Percentiles rank a stretch among this genome's conserved stretches.
phyloP scores from a whole-genome alignment of 2,329 filamentous ascomycete species.

The Didymella pinodella region DNA sequence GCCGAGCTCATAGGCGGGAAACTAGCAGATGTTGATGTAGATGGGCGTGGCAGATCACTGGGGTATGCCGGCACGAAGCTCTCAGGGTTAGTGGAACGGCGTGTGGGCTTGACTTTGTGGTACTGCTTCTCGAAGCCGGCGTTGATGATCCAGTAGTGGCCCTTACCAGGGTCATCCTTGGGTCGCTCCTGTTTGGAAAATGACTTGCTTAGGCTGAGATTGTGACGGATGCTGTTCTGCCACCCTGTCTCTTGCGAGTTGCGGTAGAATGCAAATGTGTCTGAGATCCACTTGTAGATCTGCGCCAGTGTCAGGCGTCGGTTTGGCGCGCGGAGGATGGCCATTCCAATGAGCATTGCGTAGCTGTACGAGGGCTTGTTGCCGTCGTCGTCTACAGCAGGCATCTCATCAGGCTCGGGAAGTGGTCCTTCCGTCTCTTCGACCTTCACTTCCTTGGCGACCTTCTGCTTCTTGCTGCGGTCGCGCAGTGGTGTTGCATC shows the following conservation, averaged over 20 bases:
- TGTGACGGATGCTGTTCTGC: slow-evolving; percentile 99
- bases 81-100: slow-evolving; percentile 60
- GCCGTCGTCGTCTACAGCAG: slow-evolving; percentile 82
- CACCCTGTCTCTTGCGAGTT: slow-evolving; percentile 84
- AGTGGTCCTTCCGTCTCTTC: slow-evolving; percentile 59
- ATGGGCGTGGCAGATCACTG: slow-evolving; percentile 47
- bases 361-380: slow-evolving; percentile 92
- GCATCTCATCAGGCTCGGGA: slow-evolving; percentile 81
- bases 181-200: slow-evolving; percentile 95
- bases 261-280: slow-evolving; percentile 85
- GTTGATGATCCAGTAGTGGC: slow-evolving; percentile 95
- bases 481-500: slow-evolving; percentile 79
- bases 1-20: slow-evolving; percentile 49
- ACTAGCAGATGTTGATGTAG: slow-evolving; percentile 50
- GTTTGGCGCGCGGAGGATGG: slow-evolving; percentile 84
- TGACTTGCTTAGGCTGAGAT: slow-evolving; percentile 94
- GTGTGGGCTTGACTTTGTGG: slow-evolving; percentile 80
- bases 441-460: slow-evolving; percentile 59
- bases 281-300: slow-evolving; percentile 99
- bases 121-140: slow-evolving; percentile 89
- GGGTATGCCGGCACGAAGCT: slow-evolving; percentile 44
- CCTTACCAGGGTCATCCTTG: slow-evolving; percentile 97
- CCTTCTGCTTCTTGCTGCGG: slow-evolving; percentile 73
- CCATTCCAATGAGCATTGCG: slow-evolving; percentile 94
- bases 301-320: slow-evolving; percentile 88